These are phyloP conservation scores for Paramyrothecium roridum DNA, from an alignment of 2,329 filamentous ascomycete genomes.

Conservation along the genomic window DNA sequence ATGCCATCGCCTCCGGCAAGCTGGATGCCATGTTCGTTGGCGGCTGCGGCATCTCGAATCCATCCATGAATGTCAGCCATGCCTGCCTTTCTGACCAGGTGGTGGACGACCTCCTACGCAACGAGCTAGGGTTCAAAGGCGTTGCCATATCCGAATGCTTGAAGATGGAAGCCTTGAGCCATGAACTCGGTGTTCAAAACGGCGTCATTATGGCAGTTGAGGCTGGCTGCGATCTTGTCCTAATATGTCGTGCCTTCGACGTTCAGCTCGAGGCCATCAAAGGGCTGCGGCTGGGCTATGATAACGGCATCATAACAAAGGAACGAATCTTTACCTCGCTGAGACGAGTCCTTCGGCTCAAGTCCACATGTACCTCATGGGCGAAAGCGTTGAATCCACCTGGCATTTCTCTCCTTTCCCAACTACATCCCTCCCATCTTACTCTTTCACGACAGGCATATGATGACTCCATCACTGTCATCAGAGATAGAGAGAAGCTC, in stretches of 20 bases:
- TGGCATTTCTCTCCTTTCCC: conserved; percentile 71
- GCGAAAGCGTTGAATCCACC: conserved; percentile 84
- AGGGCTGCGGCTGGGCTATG: conserved; percentile 82
- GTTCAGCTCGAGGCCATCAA: conserved; percentile 90
- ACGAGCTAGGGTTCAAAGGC: conserved; percentile 83
- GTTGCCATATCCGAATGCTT: conserved; percentile 94
- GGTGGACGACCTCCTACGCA: conserved; percentile 83
- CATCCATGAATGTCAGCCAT: conserved; percentile 92
- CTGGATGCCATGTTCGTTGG: conserved; percentile 95
- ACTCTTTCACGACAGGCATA: conserved; percentile 82
- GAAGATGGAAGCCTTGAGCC: conserved; percentile 93
- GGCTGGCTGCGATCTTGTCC: conserved; percentile 87
- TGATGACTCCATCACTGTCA: conserved; percentile 88
- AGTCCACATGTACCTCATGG: conserved; percentile 86
- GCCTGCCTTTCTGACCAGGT: conserved; percentile 92
- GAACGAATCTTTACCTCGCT: conserved; percentile 79
- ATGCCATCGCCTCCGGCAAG: conserved; percentile 76
- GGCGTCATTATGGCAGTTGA: conserved; percentile 97
- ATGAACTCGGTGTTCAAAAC: conserved; percentile 95
- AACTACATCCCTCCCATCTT: conserved; percentile 79
- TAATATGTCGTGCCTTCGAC: conserved; percentile 83
- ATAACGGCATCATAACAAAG: conserved; percentile 84
- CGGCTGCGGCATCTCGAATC: conserved; percentile 87
- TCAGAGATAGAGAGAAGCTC: conserved; percentile 82
- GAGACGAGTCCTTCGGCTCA: conserved; percentile 73